Evolutionary conservation across 768 basidiomycete genomes (phyloP).

Genomic region (Boletus edulis): DNA sequence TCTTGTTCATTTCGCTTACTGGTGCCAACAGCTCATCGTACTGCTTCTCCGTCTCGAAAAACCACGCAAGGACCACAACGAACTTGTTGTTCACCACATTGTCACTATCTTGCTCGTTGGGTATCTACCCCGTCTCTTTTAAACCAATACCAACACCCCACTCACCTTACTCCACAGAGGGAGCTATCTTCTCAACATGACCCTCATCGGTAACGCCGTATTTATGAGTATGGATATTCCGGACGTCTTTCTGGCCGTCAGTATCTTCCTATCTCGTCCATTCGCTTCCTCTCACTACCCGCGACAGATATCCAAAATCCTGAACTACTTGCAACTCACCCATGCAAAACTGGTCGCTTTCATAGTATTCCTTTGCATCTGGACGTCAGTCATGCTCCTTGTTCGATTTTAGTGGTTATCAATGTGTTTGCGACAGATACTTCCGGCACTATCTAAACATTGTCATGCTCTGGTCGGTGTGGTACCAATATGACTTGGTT

Average conservation of each 20-base stretch:
- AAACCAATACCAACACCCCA: neutral
- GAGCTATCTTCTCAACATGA: constrained; percentile 81
- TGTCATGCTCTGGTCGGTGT: constrained; percentile 83
- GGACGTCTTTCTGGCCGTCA: constrained; percentile 81
- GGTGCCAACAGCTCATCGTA: constrained; percentile 91
- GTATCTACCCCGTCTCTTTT: constrained; percentile 39
- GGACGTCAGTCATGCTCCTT: constrained; percentile 51
- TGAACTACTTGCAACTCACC: constrained; percentile 82
- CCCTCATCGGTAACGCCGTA: constrained; percentile 85
- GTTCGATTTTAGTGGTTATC: neutral
- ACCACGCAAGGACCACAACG: constrained; percentile 86
- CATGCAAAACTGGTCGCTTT: constrained; percentile 63
- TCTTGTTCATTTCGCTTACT: constrained; percentile 89
- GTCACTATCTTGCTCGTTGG: constrained; percentile 95
- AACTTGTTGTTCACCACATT: constrained; percentile 87
- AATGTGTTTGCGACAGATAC: constrained; percentile 50
- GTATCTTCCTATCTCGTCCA: constrained; percentile 24
- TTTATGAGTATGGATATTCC: constrained; percentile 98
- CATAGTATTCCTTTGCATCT: constrained; percentile 49
- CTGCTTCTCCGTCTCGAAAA: constrained; percentile 86
- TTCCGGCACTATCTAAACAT: constrained; percentile 93
- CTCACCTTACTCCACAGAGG: constrained; percentile 47
- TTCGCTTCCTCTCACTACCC: neutral
- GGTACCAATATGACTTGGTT: constrained; percentile 69
- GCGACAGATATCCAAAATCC: constrained; percentile 71